Conservation (phyloP, 352 stramenopile genomes). For the Phytophthora ramorum region DNA sequence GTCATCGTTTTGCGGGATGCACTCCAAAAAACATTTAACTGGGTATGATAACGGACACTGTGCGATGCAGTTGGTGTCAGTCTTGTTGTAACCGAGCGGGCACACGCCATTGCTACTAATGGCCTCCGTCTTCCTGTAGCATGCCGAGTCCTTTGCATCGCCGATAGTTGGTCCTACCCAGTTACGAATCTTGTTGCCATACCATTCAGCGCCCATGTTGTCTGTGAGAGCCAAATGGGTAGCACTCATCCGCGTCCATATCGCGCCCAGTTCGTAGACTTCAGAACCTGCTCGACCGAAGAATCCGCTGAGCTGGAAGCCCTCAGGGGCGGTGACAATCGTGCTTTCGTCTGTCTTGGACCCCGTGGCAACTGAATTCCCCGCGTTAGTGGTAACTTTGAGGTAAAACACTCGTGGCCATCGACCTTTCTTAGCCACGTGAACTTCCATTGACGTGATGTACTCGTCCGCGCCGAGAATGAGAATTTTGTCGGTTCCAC, state of each 20-base stretch:
- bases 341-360: constrained; percentile 17
- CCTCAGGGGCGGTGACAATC: constrained; percentile 31
- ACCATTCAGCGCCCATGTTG: constrained; percentile 31
- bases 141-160: constrained; percentile 32
- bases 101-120: constrained; percentile 23
- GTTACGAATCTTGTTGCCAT: constrained; percentile 38
- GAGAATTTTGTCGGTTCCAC: constrained; percentile 26
- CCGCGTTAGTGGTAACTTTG: constrained; percentile 17
- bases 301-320: constrained; percentile 42
- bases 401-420: constrained; percentile 25
- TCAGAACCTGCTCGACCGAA: constrained; percentile 25
- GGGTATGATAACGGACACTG: constrained; percentile 70
- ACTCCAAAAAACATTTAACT: constrained; percentile 64
- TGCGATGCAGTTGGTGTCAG: constrained; percentile 29
- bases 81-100: constrained; percentile 28
- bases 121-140: constrained; percentile 29
- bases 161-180: constrained; percentile 40
- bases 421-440: constrained; percentile 19
- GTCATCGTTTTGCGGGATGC: constrained; percentile 60
- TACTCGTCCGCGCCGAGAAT: constrained; percentile 14
- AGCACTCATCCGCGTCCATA: constrained; percentile 33
- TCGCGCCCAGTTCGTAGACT: constrained; percentile 31
- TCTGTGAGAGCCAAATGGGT: constrained; percentile 22
- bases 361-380: constrained; percentile 20
- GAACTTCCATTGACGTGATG: constrained; percentile 29